A percentile compares a stretch with the other conserved stretches of the same genome.
Conservation (phyloP, 2,329 filamentous ascomycete genomes). For the Colletotrichum orchidophilum region DNA sequence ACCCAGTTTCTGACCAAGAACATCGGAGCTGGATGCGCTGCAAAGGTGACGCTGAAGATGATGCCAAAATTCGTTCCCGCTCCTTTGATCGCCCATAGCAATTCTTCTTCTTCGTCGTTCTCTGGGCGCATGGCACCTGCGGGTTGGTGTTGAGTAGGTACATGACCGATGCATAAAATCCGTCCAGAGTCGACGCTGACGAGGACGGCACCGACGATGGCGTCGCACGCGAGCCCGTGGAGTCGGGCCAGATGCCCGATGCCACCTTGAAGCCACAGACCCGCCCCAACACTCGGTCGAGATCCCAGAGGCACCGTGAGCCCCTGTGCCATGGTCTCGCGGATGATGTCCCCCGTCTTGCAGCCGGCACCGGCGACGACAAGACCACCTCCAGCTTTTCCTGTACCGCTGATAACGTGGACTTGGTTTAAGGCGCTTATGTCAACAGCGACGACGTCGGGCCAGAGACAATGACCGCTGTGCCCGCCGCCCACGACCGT, state of each 20-base stretch:
- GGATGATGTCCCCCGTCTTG: slow-evolving; percentile 63
- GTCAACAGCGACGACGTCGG: slow-evolving; percentile 64
- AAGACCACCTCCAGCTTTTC: slow-evolving; percentile 42
- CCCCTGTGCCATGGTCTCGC: slow-evolving; percentile 53
- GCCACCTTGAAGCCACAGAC: slow-evolving; percentile 72
- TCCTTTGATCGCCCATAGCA: slow-evolving; percentile 67
- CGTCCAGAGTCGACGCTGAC: slow-evolving; percentile 59
- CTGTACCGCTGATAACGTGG: slow-evolving; percentile 51
- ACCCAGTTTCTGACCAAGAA: slow-evolving; percentile 54
- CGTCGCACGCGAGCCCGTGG: slow-evolving; percentile 67
- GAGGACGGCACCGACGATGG: slow-evolving; percentile 68
- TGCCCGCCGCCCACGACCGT: slow-evolving; percentile 68
- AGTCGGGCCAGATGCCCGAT: slow-evolving; percentile 67
- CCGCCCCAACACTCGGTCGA: slow-evolving; percentile 70
- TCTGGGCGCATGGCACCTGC: slow-evolving; percentile 49
- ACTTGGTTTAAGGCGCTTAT: slow-evolving; percentile 66
- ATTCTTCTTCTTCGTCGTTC: slow-evolving; percentile 58
- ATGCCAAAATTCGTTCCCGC: slow-evolving; percentile 69
- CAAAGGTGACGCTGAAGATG: slow-evolving; percentile 62
- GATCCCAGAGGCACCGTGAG: slow-evolving; percentile 67
- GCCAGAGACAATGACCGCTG: slow-evolving; percentile 65
- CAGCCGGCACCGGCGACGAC: slow-evolving; percentile 65
- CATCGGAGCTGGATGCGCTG: slow-evolving; percentile 50
- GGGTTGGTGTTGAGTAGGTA: slow-evolving; percentile 57
- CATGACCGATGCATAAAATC: slow-evolving; percentile 59